These are phyloP conservation scores for Plasmodium cynomolgi DNA, from an alignment of 169 alveolate genomes.

Conservation along the genomic window DNA sequence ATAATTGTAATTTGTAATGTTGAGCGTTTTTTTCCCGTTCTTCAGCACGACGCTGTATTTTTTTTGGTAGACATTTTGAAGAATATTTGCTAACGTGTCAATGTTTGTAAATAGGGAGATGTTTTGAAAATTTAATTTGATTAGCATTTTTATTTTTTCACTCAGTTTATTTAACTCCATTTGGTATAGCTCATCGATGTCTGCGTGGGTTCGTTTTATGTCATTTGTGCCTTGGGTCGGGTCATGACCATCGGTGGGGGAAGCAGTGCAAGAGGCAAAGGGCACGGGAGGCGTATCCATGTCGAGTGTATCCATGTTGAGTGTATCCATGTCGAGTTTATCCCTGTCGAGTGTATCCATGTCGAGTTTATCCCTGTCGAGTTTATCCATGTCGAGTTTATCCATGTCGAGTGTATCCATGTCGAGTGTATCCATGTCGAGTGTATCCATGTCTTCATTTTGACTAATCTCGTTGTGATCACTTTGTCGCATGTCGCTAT, in stretches of 20 bases:
- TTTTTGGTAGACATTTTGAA: constrained; percentile 46
- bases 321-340: not conserved
- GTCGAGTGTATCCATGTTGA: not conserved
- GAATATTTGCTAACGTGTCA: constrained; percentile 26
- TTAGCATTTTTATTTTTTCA: constrained; percentile 37
- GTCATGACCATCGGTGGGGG: not conserved
- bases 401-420: not conserved
- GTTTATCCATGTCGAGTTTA: not conserved
- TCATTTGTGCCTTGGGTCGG: not conserved
- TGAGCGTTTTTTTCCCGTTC: constrained; percentile 46
- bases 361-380: too few species aligned
- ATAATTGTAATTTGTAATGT: constrained; percentile 44
- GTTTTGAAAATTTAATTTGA: constrained; percentile 19
- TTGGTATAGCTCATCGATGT: constrained; percentile 33
- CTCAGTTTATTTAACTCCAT: constrained; percentile 33
- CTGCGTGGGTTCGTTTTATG: constrained; percentile 11
- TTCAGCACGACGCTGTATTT: constrained; percentile 39
- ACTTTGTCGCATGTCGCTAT: not conserved
- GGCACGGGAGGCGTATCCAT: not conserved
- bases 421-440: not conserved
- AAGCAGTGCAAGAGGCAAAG: not conserved
- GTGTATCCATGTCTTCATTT: not conserved
- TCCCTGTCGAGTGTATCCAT: not conserved
- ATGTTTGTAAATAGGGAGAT: constrained; percentile 22
- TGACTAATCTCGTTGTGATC: not conserved